Evolutionary conservation across 2,329 filamentous ascomycete genomes (phyloP), one percentile per base, ranked within the genome.

Genomic region (Aureobasidium sp.): DNA sequence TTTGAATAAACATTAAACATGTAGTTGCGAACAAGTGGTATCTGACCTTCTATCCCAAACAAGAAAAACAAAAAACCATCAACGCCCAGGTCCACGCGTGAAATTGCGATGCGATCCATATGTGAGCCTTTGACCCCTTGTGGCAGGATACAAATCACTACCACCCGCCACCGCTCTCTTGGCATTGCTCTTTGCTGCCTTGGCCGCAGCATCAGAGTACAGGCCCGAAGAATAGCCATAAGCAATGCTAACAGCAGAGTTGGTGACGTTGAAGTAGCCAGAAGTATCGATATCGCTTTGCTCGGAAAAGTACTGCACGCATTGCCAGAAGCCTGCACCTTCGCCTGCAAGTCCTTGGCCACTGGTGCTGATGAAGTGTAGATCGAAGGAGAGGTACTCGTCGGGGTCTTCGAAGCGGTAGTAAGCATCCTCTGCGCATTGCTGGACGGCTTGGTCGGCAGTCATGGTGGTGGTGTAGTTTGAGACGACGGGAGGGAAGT

Each of bases 301-400:
- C 33, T 59, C 56, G 11, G 56, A 59, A 24, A 59, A 59, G 56
- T 39, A 59, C 44, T 59, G 42, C 8, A 59, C 56, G 22, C 56
- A 59, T 15, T 59, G 29, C 56, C 56, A 59, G 33, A 39, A 49
- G 2, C 56, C 56, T 5, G 17, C 31, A 33, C 56, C 56, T 15
- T 33, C 56, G n/a, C 56, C 56, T 6, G 56, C 56, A n/a, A 37
- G 37, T 2, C 56, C 56, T 27, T 45, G 22, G 8, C 14, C 45
- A 11, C 33, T n/a, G 5, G 31, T 59, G 56, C 42, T 59, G 56
- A 59, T 49, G 15, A 59, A 59, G 44, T 59, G 56, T 2, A 59
- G 44, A n/a, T 59, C 56, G 29, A 59, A 59, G 44, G 56, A 59
- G 12, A 59, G 56, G 17, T 59, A 59, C 11, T 59, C 12, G 33